Percentiles rank a stretch among this genome's conserved stretches.
These are phyloP conservation scores for Epichloe aotearoae DNA, from an alignment of 2,329 filamentous ascomycete species.

Conservation along the genomic window DNA sequence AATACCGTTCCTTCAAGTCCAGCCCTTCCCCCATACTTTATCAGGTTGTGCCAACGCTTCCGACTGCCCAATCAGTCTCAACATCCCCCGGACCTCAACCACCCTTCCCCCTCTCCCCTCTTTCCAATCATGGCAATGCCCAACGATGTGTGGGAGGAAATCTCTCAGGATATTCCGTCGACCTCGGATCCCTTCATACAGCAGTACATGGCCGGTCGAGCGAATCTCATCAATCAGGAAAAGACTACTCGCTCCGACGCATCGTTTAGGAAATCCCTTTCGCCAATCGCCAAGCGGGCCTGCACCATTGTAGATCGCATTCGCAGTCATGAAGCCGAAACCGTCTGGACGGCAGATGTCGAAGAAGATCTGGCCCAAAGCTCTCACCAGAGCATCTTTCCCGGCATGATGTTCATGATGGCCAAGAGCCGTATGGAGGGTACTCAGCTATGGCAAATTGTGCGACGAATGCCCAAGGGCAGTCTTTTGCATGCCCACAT, in stretches of 20 bases:
- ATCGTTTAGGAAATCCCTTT: conserved; percentile 60
- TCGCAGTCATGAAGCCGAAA: conserved; percentile 60
- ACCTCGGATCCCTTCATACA: conserved; percentile 63
- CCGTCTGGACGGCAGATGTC: conserved; percentile 62
- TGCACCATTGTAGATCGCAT: conserved; percentile 70
- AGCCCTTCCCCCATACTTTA: too few species aligned
- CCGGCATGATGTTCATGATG: conserved; percentile 86
- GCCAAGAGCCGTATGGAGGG: conserved; percentile 77
- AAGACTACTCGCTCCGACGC: conserved; percentile 64
- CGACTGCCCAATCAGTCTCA: too few species aligned
- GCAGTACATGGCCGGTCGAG: conserved; percentile 65
- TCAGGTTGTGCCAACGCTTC: too few species aligned
- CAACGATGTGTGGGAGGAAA: conserved; percentile 46
- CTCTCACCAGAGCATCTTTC: conserved; percentile 53
- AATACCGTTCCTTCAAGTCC: too few species aligned
- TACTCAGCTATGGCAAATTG: conserved; percentile 74
- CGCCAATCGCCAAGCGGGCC: conserved; percentile 65
- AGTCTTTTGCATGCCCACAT: conserved; percentile 75
- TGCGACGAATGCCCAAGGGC: conserved; percentile 81
- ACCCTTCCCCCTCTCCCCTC: background rate
- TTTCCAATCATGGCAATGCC: conserved; percentile 25
- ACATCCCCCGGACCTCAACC: too few species aligned
- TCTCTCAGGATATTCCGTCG: conserved; percentile 41
- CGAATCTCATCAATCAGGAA: conserved; percentile 67
- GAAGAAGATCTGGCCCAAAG: conserved; percentile 56